These are phyloP conservation scores for Saturnispora ahearnii DNA, from an alignment of 805 yeast species.

Conservation along the genomic window DNA sequence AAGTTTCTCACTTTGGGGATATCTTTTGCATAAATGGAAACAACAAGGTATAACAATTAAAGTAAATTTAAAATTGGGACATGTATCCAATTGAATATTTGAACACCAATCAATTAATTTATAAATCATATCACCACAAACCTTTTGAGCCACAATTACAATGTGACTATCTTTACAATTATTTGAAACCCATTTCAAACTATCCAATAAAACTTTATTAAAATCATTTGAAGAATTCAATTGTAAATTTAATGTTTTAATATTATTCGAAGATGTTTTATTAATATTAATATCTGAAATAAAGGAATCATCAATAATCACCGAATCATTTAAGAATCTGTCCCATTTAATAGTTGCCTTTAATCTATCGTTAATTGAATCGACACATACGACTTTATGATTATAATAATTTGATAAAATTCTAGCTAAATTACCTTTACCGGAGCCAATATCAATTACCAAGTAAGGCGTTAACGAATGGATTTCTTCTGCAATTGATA, in stretches of 20 bases:
- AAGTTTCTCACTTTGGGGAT: neutral
- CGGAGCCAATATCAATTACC: constrained; percentile 25
- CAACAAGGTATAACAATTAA: constrained; percentile 7
- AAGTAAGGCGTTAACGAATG: neutral
- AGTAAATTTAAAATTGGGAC: neutral
- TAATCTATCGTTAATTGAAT: constrained; percentile 16
- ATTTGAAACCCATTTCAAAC: neutral
- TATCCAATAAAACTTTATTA: constrained; percentile 2
- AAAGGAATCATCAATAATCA: neutral
- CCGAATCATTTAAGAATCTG: constrained; percentile 15
- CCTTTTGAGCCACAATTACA: constrained; percentile 16
- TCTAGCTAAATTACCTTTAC: constrained; percentile 25
- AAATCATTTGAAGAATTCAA: constrained; percentile 9
- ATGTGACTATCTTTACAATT: neutral
- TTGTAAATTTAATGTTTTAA: constrained; percentile 8
- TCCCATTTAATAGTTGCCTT: constrained; percentile 17
- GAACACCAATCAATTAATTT: constrained; percentile 10
- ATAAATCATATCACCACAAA: constrained; percentile 24
- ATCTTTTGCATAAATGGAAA: neutral
- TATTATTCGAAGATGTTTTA: constrained; percentile 9
- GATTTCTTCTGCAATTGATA: neutral
- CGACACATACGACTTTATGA: constrained; percentile 18
- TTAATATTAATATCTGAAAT: neutral
- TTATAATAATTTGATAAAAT: constrained; percentile 16
- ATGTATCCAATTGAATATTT: neutral